A percentile compares a stretch with the other conserved stretches of the same genome.
Evolutionary conservation across 305 asterid species (phyloP).

Genomic region (Solanum chacoense): DNA sequence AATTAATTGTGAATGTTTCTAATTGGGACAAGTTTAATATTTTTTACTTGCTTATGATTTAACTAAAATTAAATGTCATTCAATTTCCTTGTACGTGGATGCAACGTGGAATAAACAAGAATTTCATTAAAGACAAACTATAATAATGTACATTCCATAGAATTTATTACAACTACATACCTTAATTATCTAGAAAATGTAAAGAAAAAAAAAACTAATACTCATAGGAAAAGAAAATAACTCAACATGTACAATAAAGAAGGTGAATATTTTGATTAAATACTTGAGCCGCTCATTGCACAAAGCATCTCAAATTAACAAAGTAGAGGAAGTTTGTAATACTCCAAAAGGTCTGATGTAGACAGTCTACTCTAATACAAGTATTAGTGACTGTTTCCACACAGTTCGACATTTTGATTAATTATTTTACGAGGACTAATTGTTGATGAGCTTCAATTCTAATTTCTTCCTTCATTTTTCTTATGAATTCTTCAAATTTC

Average conservation of each 20-base stretch:
- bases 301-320: fast-evolving
- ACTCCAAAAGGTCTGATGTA: not conserved
- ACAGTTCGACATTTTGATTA: not conserved
- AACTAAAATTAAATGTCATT: not conserved
- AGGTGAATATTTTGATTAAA: not conserved
- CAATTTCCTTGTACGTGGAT: not conserved
- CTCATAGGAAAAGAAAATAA: not conserved
- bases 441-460: constrained; percentile 23
- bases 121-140: not conserved
- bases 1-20: not conserved
- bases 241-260: not conserved
- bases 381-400: not conserved
- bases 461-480: constrained; percentile 29
- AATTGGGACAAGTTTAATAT: not conserved
- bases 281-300: not conserved
- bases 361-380: not conserved
- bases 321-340: not conserved
- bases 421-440: constrained; percentile 11
- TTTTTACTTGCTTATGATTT: not conserved
- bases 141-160: not conserved
- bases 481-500: constrained; percentile 33
- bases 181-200: not conserved
- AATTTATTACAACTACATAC: not conserved
- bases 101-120: not conserved
- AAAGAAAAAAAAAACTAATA: not conserved